A percentile compares a stretch with the other conserved stretches of the same genome.
These are phyloP conservation scores for Aspergillus quadricinctus DNA, from an alignment of 2,329 filamentous ascomycete genomes.

Conservation along the genomic window DNA sequence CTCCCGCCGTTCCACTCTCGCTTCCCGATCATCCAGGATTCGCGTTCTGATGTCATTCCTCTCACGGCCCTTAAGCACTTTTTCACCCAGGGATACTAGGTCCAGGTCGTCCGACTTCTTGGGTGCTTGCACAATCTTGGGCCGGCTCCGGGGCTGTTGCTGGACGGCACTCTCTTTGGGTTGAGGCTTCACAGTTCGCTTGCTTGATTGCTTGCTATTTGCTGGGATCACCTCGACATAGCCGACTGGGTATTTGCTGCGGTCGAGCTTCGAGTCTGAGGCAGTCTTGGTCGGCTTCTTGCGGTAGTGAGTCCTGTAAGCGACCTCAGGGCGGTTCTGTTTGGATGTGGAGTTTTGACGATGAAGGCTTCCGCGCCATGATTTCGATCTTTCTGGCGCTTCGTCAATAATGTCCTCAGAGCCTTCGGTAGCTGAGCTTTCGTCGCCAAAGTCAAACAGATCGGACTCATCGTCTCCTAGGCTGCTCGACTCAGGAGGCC, in stretches of 20 bases:
- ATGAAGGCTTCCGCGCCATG: slow-evolving; percentile 16
- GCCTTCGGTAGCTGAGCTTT: slow-evolving; percentile 26
- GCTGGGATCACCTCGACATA: slow-evolving; percentile 23
- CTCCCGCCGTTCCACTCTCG: slow-evolving; percentile 22
- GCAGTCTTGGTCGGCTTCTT: slow-evolving; percentile 14
- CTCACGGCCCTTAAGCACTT: slow-evolving; percentile 8
- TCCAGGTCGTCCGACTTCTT: slow-evolving; percentile 12
- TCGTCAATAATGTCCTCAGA: slow-evolving; percentile 18
- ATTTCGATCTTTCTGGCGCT: slow-evolving; percentile 10
- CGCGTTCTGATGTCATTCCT: slow-evolving; percentile 24
- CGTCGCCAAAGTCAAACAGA: slow-evolving; percentile 22
- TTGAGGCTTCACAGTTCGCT: slow-evolving; percentile 2
- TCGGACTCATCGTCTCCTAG: slow-evolving; percentile 27
- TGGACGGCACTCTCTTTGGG: slow-evolving; percentile 1
- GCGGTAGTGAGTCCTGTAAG: slow-evolving; percentile 25
- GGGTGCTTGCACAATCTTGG: slow-evolving; percentile 16
- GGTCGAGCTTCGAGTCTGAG: slow-evolving; percentile 2
- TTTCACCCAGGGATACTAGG: slow-evolving; percentile 2
- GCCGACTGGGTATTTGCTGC: slow-evolving; percentile 12
- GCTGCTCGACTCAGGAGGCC: slow-evolving; percentile 17
- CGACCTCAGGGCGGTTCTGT: slow-evolving; percentile 10
- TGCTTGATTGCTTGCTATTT: slow-evolving; percentile 14
- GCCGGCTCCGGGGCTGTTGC: slow-evolving; percentile 11
- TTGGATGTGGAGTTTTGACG: slow-evolving; percentile 16
- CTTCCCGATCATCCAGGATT: slow-evolving; percentile 25